Evolutionary conservation across 2,329 filamentous ascomycete species (phyloP).

Genomic region (Cryphonectria carpinicola): DNA sequence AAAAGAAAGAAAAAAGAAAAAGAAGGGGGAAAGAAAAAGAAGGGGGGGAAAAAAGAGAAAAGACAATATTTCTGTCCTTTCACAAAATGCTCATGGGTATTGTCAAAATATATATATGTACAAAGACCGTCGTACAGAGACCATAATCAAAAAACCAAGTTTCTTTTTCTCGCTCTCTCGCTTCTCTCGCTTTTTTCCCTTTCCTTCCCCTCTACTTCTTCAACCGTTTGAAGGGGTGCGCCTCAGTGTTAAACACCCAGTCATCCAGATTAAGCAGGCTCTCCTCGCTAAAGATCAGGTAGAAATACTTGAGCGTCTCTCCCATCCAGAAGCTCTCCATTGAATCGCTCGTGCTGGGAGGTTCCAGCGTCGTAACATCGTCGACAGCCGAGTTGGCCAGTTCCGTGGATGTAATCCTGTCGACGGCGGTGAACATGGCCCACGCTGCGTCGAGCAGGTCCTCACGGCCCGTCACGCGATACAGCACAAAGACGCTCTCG

Average conservation of each 20-base stretch:
- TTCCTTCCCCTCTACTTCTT: not conserved
- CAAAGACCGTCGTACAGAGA: too few species aligned
- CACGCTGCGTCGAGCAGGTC: constrained; percentile 25
- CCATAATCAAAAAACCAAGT: not conserved
- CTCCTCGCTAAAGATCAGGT: constrained; percentile 24
- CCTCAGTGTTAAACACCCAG: constrained; percentile 29
- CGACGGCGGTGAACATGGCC: constrained; percentile 27
- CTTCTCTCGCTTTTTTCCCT: not conserved
- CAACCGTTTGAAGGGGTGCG: constrained; percentile 25
- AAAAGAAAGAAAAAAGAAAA: not conserved
- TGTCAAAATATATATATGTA: not conserved
- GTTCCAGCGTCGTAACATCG: constrained; percentile 13
- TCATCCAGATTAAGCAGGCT: constrained; percentile 21
- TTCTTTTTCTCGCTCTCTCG: not conserved
- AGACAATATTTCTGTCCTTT: not conserved
- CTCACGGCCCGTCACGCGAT: constrained; percentile 20
- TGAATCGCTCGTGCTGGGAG: constrained; percentile 13
- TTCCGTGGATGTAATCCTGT: constrained; percentile 10
- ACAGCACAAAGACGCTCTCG: constrained; percentile 28
- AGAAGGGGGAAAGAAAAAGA: not conserved
- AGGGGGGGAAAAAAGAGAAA: not conserved
- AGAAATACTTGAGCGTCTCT: constrained; percentile 29
- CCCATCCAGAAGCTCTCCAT: constrained; percentile 31
- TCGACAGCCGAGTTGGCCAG: constrained; percentile 24
- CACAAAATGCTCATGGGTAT: not conserved